Conservation (phyloP, 179 eudicot genomes). For the Spinacia oleracea region DNA sequence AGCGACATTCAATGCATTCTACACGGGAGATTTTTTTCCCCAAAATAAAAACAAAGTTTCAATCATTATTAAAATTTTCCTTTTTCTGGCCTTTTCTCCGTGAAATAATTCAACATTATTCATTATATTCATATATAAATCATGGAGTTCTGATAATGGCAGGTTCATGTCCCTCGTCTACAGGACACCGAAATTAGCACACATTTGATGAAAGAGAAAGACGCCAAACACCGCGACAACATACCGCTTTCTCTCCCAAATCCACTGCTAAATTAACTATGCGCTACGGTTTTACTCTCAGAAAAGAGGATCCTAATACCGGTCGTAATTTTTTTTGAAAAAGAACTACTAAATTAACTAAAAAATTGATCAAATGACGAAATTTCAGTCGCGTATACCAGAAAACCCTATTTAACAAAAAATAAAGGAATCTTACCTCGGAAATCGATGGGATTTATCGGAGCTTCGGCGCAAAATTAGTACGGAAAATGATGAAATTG, state of each 20-base stretch:
- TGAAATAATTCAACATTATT: conserved; percentile 19
- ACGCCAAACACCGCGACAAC: conserved; percentile 20
- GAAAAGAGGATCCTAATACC: no score
- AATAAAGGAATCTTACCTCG: conserved; percentile 4
- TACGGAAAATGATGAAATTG: background rate
- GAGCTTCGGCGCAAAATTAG: conserved; percentile 4
- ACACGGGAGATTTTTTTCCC: conserved; percentile 20
- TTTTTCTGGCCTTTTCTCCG: conserved; percentile 7
- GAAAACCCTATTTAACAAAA: background rate
- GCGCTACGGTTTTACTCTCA: no score
- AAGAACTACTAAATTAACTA: background rate
- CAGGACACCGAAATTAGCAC: conserved; percentile 19
- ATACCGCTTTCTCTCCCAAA: background rate
- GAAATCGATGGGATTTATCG: conserved; percentile 4
- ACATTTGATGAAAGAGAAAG: conserved; percentile 12
- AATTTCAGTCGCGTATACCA: background rate
- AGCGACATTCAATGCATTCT: conserved; percentile 33
- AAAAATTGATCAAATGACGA: background rate
- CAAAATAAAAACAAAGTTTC: background rate
- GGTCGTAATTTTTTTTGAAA: background rate
- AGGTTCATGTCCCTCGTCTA: conserved; percentile 36
- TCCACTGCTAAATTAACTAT: no score
- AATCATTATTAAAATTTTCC: background rate
- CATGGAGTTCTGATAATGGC: conserved; percentile 31
- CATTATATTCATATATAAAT: background rate